phyloP scores from a whole-genome alignment of 768 basidiomycete species.

The Auricularia sp. region DNA sequence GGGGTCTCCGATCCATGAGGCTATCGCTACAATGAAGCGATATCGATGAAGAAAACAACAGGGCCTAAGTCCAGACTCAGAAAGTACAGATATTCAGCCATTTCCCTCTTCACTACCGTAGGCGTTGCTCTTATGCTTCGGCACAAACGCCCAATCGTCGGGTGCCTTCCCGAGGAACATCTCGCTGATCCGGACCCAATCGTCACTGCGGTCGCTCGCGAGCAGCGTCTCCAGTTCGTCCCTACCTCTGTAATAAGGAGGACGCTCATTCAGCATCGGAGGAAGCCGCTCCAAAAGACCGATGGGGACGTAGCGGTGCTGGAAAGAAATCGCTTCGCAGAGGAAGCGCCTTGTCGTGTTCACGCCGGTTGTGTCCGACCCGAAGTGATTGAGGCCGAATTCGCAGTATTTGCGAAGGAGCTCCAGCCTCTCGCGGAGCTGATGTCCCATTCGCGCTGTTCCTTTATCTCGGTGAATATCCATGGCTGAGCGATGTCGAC shows the following conservation, averaged over 20 bases:
- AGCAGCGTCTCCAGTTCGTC: slow-evolving; percentile 83
- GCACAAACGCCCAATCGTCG: slow-evolving; percentile 73
- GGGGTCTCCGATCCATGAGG: too few relatives aligned
- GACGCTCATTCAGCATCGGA: slow-evolving; percentile 77
- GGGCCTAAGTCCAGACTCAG: neutral
- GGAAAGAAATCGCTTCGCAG: slow-evolving; percentile 92
- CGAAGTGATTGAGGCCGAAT: slow-evolving; percentile 78
- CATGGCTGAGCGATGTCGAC: slow-evolving; percentile 35
- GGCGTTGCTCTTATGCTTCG: slow-evolving; percentile 92
- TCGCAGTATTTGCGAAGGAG: slow-evolving; percentile 75
- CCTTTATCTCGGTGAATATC: slow-evolving; percentile 94
- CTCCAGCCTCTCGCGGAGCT: slow-evolving; percentile 76
- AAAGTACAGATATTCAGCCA: slow-evolving; percentile 27
- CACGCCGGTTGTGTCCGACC: slow-evolving; percentile 79
- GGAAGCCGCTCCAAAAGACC: slow-evolving; percentile 82
- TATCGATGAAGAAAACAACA: too few relatives aligned
- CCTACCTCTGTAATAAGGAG: slow-evolving; percentile 78
- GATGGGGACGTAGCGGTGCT: slow-evolving; percentile 91
- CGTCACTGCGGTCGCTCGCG: slow-evolving; percentile 56
- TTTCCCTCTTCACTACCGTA: slow-evolving; percentile 49
- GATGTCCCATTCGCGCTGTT: slow-evolving; percentile 88
- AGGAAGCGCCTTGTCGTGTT: slow-evolving; percentile 89
- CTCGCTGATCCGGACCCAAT: slow-evolving; percentile 87
- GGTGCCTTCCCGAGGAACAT: slow-evolving; percentile 90
- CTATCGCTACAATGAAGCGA: too few relatives aligned